phyloP scores from a whole-genome alignment of 345 rosid genomes.

The Nephelium lappaceum region DNA sequence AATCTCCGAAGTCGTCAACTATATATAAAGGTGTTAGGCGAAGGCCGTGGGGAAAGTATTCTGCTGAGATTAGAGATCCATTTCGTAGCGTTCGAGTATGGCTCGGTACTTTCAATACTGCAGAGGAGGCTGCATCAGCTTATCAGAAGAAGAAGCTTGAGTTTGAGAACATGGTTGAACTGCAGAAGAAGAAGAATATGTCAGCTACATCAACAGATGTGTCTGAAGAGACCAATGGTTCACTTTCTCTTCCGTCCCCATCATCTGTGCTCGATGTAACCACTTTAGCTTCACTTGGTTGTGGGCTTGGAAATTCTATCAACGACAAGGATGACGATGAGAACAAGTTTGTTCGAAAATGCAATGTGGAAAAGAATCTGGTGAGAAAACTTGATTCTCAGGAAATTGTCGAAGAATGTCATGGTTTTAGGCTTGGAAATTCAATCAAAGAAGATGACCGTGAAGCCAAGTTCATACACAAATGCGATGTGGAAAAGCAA shows the following conservation, averaged over 20 bases:
- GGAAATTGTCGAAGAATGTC: background rate
- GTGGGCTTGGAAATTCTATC: background rate
- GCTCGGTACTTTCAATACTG: slow-evolving; percentile 58
- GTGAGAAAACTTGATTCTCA: background rate
- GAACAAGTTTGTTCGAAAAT: slow-evolving; percentile 16
- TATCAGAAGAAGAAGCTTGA: slow-evolving; percentile 44
- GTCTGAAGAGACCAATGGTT: slow-evolving; percentile 12
- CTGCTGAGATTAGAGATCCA: slow-evolving; percentile 59
- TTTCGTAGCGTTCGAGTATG: slow-evolving; percentile 41
- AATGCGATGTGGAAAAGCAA: background rate
- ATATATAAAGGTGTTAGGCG: slow-evolving; percentile 46
- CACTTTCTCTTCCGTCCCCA: slow-evolving; percentile 39
- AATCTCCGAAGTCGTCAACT: slow-evolving; percentile 15
- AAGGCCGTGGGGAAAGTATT: slow-evolving; percentile 57
- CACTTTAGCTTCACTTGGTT: slow-evolving; percentile 12
- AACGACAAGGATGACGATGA: background rate
- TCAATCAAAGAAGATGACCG: too few relatives aligned
- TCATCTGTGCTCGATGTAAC: slow-evolving; percentile 51
- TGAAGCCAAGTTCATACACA: too few relatives aligned
- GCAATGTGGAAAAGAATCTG: background rate
- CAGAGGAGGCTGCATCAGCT: slow-evolving; percentile 55
- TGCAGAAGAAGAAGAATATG: slow-evolving; percentile 20
- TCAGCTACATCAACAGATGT: background rate
- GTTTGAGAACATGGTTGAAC: slow-evolving; percentile 27
- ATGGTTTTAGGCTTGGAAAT: background rate